Conservation (phyloP, 2,329 filamentous ascomycete species). For the Fusarium continuum region DNA sequence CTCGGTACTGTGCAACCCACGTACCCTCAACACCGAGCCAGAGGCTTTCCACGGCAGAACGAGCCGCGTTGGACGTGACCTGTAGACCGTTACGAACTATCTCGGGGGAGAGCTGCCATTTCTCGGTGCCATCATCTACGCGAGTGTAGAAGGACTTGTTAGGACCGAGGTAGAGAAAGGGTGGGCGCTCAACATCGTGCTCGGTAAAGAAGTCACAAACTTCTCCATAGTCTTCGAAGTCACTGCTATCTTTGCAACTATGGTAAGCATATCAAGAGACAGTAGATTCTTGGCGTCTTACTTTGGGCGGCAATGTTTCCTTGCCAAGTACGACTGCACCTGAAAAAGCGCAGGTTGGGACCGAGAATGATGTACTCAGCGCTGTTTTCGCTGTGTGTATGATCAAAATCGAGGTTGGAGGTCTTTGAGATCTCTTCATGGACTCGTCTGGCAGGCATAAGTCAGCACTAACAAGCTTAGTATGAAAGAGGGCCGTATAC, state of each 20-base stretch:
- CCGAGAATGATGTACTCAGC: constrained; percentile 37
- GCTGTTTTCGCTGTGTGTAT: constrained; percentile 2
- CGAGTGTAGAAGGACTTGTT: constrained; percentile 34
- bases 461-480: neutral
- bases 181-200: constrained; percentile 36
- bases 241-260: constrained; percentile 12
- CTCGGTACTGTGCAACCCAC: constrained; percentile 39
- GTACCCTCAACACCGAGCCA: constrained; percentile 34
- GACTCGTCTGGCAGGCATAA: constrained; percentile 6
- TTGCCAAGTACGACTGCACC: constrained; percentile 24
- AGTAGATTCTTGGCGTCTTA: no score
- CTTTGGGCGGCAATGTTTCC: constrained; percentile 30
- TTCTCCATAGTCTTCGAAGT: constrained; percentile 32
- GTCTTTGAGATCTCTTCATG: neutral
- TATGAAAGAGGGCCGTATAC: neutral
- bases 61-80: constrained; percentile 1
- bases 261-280: neutral
- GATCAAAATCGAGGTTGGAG: constrained; percentile 7
- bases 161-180: constrained; percentile 33
- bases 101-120: constrained; percentile 23
- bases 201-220: constrained; percentile 24
- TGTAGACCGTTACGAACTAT: constrained; percentile 7
- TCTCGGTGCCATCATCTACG: constrained; percentile 17
- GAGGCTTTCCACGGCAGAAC: constrained; percentile 20
- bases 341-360: constrained; percentile 29